These are phyloP conservation scores for Sordariomycetes sp. DNA, from an alignment of 2,329 filamentous ascomycete genomes.

Conservation along the genomic window DNA sequence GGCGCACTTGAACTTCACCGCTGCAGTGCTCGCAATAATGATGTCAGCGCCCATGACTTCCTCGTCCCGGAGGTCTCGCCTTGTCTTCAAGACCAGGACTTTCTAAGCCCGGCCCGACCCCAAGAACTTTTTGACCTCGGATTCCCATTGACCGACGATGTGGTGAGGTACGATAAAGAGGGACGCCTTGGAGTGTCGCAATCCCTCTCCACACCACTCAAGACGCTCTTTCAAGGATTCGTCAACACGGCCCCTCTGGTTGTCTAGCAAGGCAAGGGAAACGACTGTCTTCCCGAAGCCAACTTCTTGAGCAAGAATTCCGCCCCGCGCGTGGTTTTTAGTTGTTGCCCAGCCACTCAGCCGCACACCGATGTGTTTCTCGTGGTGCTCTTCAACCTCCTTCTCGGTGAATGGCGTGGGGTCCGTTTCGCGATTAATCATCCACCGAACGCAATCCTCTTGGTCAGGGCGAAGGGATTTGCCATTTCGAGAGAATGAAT, in stretches of 20 bases:
- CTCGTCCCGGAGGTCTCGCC: slow-evolving; percentile 3
- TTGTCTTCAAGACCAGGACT: slow-evolving; percentile 15
- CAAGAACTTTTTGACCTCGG: slow-evolving; percentile 22
- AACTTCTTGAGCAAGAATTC: slow-evolving; percentile 30
- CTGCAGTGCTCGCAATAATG: slow-evolving; percentile 21
- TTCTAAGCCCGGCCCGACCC: slow-evolving; percentile 2
- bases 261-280: slow-evolving; percentile 24
- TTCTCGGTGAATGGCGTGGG: slow-evolving; percentile 18
- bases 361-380: slow-evolving; percentile 20
- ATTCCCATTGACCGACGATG: slow-evolving; percentile 26
- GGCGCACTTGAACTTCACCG: slow-evolving; percentile 2
- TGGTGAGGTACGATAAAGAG: slow-evolving; percentile 28
- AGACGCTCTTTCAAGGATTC: slow-evolving; percentile 10
- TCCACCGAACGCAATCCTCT: slow-evolving; percentile 13
- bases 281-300: slow-evolving; percentile 34
- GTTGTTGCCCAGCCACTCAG: slow-evolving; percentile 18
- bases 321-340: slow-evolving; percentile 18
- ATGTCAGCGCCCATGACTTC: slow-evolving; percentile 20
- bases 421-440: slow-evolving; percentile 12
- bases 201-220: slow-evolving; percentile 1
- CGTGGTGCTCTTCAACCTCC: slow-evolving; percentile 26
- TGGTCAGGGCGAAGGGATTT: slow-evolving; percentile 12
- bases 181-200: slow-evolving; percentile 19
- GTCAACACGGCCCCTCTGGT: slow-evolving; percentile 12
- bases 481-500: slow-evolving; percentile 7